phyloP scores from a whole-genome alignment of 495 filamentous ascomycete species.

The Trichoderma orchidacearum region DNA sequence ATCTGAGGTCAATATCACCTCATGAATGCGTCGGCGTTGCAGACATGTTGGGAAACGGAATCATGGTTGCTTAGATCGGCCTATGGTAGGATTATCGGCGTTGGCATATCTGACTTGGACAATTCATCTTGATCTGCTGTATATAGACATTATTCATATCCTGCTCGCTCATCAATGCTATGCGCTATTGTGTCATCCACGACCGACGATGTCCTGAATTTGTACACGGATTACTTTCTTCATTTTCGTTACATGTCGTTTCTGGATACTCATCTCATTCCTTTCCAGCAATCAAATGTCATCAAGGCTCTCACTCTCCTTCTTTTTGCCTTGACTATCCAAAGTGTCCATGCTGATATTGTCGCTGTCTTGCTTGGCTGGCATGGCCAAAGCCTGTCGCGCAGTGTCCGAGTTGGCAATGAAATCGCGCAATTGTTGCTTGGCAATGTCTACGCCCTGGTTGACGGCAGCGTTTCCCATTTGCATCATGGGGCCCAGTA shows the following conservation, averaged over 20 bases:
- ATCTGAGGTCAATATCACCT: too few species aligned
- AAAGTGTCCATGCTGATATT: constrained; percentile 43
- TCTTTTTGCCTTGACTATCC: constrained; percentile 45
- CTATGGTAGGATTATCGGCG: neutral
- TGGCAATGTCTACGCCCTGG: constrained; percentile 80
- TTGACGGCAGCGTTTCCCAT: constrained; percentile 80
- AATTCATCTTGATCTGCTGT: neutral
- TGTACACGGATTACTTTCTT: neutral
- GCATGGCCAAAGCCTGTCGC: constrained; percentile 66
- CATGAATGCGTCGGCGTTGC: neutral
- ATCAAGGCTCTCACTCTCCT: constrained; percentile 37
- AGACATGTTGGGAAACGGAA: neutral
- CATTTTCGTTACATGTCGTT: constrained; percentile 14
- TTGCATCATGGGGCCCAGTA: constrained; percentile 89
- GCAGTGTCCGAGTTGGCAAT: constrained; percentile 69
- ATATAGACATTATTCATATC: constrained; percentile 5
- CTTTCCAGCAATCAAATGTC: constrained; percentile 21
- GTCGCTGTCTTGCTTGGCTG: constrained; percentile 24
- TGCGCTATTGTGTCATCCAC: neutral
- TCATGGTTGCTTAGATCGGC: neutral
- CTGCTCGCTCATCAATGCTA: constrained; percentile 7
- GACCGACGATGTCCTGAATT: neutral
- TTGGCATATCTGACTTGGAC: neutral
- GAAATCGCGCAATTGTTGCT: constrained; percentile 77
- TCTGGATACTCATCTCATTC: constrained; percentile 1